Percentiles rank a stretch among this genome's conserved stretches.
Conservation (phyloP, 1,284 basidiomycete species). For the Melampsora occidentalis region DNA sequence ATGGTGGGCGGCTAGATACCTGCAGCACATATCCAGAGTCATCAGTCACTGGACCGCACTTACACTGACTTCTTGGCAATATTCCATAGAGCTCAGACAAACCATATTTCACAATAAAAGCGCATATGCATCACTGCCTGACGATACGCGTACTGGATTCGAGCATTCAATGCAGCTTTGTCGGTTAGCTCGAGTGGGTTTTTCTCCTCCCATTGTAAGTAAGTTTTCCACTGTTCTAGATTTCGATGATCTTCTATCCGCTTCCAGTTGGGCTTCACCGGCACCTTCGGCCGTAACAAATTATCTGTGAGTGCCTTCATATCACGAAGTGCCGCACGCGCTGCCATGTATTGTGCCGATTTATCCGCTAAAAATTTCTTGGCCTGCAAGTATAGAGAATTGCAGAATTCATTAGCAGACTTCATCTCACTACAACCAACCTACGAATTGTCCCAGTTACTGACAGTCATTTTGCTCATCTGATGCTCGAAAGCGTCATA, state of each 20-base stretch:
- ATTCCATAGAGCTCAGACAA: conserved; percentile 48
- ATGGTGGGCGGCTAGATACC: conserved; percentile 88
- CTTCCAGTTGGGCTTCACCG: conserved; percentile 40
- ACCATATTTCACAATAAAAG: conserved; percentile 94
- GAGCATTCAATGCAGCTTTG: conserved; percentile 63
- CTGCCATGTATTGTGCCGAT: conserved; percentile 87
- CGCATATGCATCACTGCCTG: conserved; percentile 86
- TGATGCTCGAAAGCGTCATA: conserved; percentile 89
- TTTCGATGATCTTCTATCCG: conserved; percentile 64
- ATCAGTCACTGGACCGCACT: conserved; percentile 23
- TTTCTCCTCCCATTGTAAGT: conserved; percentile 91
- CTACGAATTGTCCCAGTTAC: conserved; percentile 44
- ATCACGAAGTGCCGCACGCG: conserved; percentile 80
- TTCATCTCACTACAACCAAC: not conserved
- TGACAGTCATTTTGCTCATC: conserved; percentile 80
- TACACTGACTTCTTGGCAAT: not conserved
- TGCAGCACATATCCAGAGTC: conserved; percentile 50
- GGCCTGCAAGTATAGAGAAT: conserved; percentile 58
- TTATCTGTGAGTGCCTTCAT: conserved; percentile 61
- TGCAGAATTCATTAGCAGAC: not conserved
- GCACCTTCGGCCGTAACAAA: conserved; percentile 54
- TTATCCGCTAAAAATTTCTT: conserved; percentile 88
- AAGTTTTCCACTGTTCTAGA: conserved; percentile 81
- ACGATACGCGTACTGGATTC: conserved; percentile 78
- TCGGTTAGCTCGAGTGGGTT: conserved; percentile 93